Base-by-base conservation (phyloP, 2,329 filamentous ascomycete species). In the Xylariales sp. region DNA sequence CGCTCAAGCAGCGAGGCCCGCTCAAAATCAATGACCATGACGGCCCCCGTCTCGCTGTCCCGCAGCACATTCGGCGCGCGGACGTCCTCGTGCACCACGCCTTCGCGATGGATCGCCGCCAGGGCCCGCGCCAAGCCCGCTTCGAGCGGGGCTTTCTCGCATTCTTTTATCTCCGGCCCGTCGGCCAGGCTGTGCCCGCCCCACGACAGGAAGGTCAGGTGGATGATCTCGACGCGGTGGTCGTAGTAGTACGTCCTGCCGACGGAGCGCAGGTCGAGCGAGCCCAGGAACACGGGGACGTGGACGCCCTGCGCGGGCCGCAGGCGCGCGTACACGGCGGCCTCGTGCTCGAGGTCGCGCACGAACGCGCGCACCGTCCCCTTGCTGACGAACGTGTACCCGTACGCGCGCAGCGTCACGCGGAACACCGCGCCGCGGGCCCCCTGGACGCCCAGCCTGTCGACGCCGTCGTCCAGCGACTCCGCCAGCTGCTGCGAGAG, bases 371-470 rank as follows among this genome's bases (percentile, higher is more conserved):
- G 32, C 2, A 80, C 74, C 1, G 78, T 83, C 28, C 79, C 79
- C 71, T 85, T 85, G 57, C 77, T 74, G 34, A 81, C 74, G 53
- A 85, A 80, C 1, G 78, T 82, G 73, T 84, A 85, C 67, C 81
- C 78, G 68, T 83, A 78, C 1, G 67, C 73, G 30, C 79, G 70
- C 46, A 85, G 75, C 8, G 78, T 81, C 3, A 84, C 72, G 62
- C 77, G 74, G 69, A 85, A 84, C 5, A 84, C 71, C 4, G 78
- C 80, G 16, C 81, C 78, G 8, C 78, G 76, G 0, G 80, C 70
- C 5, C 82, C 79, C 34, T 73, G 64, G n/a, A 73, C 23, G 8
- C 72, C 67, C 0, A 83, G 63, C 9, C 58, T 70, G 1, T 67
- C 62, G 30, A 80, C 76, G 1, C 79, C 76, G 36, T 75, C 62